Evolutionary conservation across 2,329 filamentous ascomycete species (phyloP).

Genomic region (Aspergillus sp.): DNA sequence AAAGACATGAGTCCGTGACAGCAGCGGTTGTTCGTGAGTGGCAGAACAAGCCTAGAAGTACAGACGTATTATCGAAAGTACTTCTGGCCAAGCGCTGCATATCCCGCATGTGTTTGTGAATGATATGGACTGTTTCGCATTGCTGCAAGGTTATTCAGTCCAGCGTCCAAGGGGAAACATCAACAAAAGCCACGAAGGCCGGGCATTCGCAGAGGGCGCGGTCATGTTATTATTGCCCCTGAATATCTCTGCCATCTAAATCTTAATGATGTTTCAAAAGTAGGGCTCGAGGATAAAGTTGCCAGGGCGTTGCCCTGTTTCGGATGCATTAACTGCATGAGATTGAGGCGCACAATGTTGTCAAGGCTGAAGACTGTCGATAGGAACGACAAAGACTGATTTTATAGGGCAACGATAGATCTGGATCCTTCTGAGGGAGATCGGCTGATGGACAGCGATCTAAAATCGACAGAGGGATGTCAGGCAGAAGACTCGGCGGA

Average conservation of each 20-base stretch:
- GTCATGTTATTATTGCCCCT: background rate
- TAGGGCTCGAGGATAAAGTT: background rate
- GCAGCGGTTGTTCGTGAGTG: background rate
- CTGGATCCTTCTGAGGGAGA: no score
- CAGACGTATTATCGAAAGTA: background rate
- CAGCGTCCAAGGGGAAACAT: no score
- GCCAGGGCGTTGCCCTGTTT: constrained; percentile 3
- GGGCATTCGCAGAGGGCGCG: background rate
- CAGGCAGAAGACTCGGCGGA: background rate
- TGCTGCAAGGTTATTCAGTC: no score
- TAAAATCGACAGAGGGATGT: no score
- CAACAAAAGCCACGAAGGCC: background rate
- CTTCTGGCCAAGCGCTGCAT: background rate
- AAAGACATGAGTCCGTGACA: background rate
- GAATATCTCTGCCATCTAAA: background rate
- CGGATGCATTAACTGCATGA: background rate
- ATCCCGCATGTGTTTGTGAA: no score
- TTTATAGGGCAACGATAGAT: no score
- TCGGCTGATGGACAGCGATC: no score
- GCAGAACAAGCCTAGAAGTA: background rate
- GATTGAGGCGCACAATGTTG: no score
- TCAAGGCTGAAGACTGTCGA: no score
- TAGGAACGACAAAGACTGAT: no score
- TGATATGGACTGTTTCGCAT: no score
- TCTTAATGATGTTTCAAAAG: background rate